Conservation (phyloP, 805 yeast genomes). For the Candida piceae region DNA sequence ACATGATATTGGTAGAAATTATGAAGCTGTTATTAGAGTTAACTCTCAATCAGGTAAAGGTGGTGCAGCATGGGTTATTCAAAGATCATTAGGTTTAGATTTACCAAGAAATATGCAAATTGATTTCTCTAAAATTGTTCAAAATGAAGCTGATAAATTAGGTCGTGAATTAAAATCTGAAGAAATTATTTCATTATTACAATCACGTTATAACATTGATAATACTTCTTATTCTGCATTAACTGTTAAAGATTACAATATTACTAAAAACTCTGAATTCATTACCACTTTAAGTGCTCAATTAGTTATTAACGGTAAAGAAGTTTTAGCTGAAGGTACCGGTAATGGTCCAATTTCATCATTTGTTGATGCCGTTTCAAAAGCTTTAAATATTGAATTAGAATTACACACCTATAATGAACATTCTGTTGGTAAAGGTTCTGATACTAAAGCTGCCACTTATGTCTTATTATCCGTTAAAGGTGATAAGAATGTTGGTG, state of each 20-base stretch:
- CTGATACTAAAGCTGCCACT: constrained; percentile 70
- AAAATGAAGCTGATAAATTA: constrained; percentile 53
- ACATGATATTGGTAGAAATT: constrained; percentile 78
- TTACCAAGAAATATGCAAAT: constrained; percentile 78
- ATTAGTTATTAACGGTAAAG: constrained; percentile 32
- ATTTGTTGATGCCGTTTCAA: constrained; percentile 57
- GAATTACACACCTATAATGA: constrained; percentile 67
- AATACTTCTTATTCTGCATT: constrained; percentile 30
- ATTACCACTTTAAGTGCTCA: constrained; percentile 41
- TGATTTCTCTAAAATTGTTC: constrained; percentile 64
- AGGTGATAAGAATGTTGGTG: constrained; percentile 21
- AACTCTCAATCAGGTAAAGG: constrained; percentile 88
- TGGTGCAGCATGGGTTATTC: constrained; percentile 84
- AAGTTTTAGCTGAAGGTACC: constrained; percentile 41
- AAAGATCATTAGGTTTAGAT: constrained; percentile 70
- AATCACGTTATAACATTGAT: constrained; percentile 48
- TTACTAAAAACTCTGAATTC: constrained; percentile 32
- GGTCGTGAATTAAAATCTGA: constrained; percentile 68
- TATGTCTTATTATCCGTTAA: constrained; percentile 39
- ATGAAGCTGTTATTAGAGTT: constrained; percentile 87
- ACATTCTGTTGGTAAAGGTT: constrained; percentile 69
- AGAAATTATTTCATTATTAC: constrained; percentile 58
- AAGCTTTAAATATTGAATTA: constrained; percentile 44
- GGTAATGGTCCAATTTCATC: constrained; percentile 83
- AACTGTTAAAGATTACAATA: constrained; percentile 37